Base-by-base conservation (phyloP, 257 asterid species). In the Dorcoceras hygrometricum region DNA sequence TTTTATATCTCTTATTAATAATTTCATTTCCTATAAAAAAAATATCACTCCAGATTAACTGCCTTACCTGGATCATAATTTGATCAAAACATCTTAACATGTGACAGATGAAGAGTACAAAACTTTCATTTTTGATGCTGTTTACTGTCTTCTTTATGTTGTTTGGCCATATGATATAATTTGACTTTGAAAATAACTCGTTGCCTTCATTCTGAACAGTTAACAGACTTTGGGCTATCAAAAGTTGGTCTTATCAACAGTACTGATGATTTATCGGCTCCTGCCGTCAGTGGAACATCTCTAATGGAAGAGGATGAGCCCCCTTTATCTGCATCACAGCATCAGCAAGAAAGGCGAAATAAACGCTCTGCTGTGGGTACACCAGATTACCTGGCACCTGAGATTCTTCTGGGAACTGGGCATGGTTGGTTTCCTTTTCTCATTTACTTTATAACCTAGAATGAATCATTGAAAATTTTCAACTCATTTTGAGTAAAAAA, bases 341-440 rank as follows among this genome's bases (percentile, higher is more conserved):
- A 82, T 81, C 96, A 86, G 72, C 82, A 81, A 62, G 97, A 85
- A 74, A 82, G 97, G 85, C 89, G 90, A 61, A 85, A 94, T 56
- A 94, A 90, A 59, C 96, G 97, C 68, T 94, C 99, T 2, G 99
- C 99, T 72, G 97, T 90, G 72, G 99, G 99, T 65, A 94, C 99
- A 63, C 99, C 99, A 58, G 99, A 94, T 78, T 93, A 93, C 80
- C 80, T 93, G 87, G 99, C 99, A 67, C 99, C 99, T 60, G 99
- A 93, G 82, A 93, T 94, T 79, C 99, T 94, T 81, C 92, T 94
- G 60, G 99, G 99, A 85, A 94, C 97, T 68, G 99, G 99, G 59
- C 99, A 94, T 66, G 99, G 99, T 94, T 59, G 29, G 96, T 86
- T 39, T 62, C 63, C 23, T 25, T 63, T 67, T 65, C 59, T 54